Conservation (phyloP, 441 rosid species). For the Jatropha multifida region DNA sequence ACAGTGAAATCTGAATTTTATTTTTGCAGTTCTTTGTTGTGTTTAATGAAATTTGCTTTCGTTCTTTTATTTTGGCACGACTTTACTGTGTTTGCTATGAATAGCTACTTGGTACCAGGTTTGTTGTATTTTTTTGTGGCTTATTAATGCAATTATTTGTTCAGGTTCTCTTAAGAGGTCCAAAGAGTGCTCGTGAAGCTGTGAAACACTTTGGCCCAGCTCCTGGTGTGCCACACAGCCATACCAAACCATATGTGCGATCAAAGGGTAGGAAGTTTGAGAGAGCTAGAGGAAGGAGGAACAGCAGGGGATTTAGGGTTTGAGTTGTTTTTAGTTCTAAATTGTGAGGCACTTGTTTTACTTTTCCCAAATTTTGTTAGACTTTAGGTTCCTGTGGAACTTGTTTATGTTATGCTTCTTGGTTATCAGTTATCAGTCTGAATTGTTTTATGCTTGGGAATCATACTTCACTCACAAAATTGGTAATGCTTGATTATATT, state of each 20-base stretch:
- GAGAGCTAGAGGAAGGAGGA: conserved; percentile 85
- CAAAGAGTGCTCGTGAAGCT: conserved; percentile 93
- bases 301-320: conserved; percentile 55
- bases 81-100: neutral
- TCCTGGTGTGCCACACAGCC: conserved; percentile 96
- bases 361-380: conserved; percentile 20
- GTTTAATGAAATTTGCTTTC: too few species aligned
- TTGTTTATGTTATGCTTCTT: conserved; percentile 2
- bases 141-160: neutral
- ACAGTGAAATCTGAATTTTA: too few species aligned
- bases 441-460: conserved; percentile 6
- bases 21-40: too few species aligned
- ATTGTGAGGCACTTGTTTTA: conserved; percentile 26
- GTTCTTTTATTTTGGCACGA: too few species aligned
- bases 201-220: conserved; percentile 97
- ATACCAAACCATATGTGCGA: conserved; percentile 82
- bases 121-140: neutral
- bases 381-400: conserved; percentile 16
- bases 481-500: neutral
- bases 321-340: conserved; percentile 30
- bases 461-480: neutral
- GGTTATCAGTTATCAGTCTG: conserved; percentile 10
- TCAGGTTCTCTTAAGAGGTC: conserved; percentile 91
- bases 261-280: conserved; percentile 90
- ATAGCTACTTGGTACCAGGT: neutral